Conservation (phyloP, 768 basidiomycete species). For the Glaciozyma martinii region DNA sequence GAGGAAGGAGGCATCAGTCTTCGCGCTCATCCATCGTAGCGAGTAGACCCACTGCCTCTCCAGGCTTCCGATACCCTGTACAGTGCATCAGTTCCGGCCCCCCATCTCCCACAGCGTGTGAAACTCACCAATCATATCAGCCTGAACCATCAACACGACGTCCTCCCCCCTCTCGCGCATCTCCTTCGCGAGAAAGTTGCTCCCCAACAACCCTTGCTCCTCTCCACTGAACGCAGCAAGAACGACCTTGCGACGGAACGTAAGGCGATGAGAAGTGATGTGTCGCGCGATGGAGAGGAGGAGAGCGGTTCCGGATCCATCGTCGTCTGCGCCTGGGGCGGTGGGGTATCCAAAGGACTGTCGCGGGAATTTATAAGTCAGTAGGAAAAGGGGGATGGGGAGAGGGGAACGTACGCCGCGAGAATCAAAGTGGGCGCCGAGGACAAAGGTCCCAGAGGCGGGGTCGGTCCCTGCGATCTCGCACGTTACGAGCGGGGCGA, state of each 20-base stretch:
- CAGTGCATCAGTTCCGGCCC: conserved; percentile 19
- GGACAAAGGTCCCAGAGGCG: conserved; percentile 16
- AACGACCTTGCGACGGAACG: conserved; percentile 27
- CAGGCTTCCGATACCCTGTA: conserved; percentile 29
- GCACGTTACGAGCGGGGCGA: conserved; percentile 28
- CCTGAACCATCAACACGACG: conserved; percentile 26
- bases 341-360: conserved; percentile 27
- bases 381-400: neutral
- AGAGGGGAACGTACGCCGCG: conserved; percentile 33
- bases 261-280: conserved; percentile 18
- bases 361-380: neutral
- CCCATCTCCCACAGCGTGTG: neutral
- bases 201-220: conserved; percentile 36
- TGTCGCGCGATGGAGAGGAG: conserved; percentile 31
- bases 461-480: conserved; percentile 6
- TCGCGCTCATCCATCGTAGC: no score
- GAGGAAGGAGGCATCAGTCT: neutral
- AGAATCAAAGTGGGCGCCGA: conserved; percentile 34
- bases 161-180: conserved; percentile 13
- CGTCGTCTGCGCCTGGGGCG: conserved; percentile 16
- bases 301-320: conserved; percentile 24
- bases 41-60: conserved; percentile 24
- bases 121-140: conserved; percentile 27
- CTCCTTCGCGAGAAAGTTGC: conserved; percentile 21
- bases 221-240: conserved; percentile 34